Evolutionary conservation across 441 rosid genomes (phyloP), one percentile per base, ranked within the genome.

Genomic region (Erodium moschatum): DNA sequence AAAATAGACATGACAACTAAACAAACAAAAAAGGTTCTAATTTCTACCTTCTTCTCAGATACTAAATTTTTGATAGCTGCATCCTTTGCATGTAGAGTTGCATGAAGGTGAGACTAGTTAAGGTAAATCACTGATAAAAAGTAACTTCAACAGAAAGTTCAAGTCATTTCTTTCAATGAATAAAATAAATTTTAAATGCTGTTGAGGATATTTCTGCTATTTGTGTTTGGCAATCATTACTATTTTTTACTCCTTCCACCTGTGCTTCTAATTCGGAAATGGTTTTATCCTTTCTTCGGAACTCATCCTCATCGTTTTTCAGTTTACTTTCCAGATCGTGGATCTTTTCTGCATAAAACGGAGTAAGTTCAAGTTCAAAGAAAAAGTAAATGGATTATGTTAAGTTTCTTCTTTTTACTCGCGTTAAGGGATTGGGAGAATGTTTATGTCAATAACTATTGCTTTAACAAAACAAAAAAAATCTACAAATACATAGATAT

Each of bases 31-130:
- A 19, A n/a, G 6, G 67, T 68, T 65, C 56, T 60, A 48, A 64
- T 10, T 64, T 69, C 75, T 58, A 66, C 97, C 91, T 86, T 84
- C 76, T 85, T 91, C 79, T 91, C 89, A 60, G 74, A 77, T 73
- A 81, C 60, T 72, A 89, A 79, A 81, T 83, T 88, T 73, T 83
- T 85, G 69, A 89, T 74, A 64, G 81, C 81, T 24, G 73, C 74
- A 81, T 89, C 91, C 78, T 86, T 90, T 52, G 84, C 82, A 52
- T 74, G 68, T 76, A 89, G 63, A 64, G 65, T 84, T 78, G 82
- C 87, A 90, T 84, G 87, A 76, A 89, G 86, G 97, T 91, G 74
- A 79, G 81, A 69, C 33, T 70, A 52, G 83, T 86, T 78, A 91
- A 89, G 91, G 74, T 68, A 72, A 69, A 77, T 74, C 69, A 73